A percentile compares a stretch with the other conserved stretches of the same genome.
Conservation (phyloP, 2,329 filamentous ascomycete species). For the Parascedosporium putredinis region DNA sequence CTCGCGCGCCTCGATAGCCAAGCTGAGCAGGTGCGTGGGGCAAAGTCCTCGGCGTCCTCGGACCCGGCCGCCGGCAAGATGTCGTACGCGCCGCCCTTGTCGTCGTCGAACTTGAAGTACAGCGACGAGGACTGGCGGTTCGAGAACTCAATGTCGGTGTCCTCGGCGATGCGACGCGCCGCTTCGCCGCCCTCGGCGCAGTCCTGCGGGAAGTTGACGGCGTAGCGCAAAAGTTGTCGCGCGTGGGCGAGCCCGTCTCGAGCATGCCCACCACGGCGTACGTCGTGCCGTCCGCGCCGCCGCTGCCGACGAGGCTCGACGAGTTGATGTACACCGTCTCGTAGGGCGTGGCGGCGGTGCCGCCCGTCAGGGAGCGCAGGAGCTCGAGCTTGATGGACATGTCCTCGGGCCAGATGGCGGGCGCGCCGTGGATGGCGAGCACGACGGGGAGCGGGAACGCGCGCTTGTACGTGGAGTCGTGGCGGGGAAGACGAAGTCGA, state of each 20-base stretch:
- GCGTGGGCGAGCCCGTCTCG: neutral
- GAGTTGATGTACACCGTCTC: neutral
- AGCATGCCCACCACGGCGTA: neutral
- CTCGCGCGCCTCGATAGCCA: neutral
- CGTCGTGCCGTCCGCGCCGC: neutral
- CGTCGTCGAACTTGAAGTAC: neutral
- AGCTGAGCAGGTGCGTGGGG: neutral
- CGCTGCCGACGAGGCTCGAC: neutral
- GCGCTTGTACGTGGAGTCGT: slow-evolving; percentile 17
- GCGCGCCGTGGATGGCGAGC: slow-evolving; percentile 16
- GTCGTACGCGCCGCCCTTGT: neutral
- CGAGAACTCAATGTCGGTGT: neutral
- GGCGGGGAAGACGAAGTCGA: slow-evolving; percentile 19
- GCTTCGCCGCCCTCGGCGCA: neutral
- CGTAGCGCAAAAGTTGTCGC: neutral
- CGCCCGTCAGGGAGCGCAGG: neutral
- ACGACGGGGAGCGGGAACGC: slow-evolving; percentile 15
- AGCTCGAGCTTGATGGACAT: neutral
- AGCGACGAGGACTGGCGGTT: neutral
- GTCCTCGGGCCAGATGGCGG: slow-evolving; percentile 8
- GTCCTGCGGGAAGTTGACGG: neutral
- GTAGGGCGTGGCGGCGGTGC: neutral
- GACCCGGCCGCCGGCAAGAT: neutral
- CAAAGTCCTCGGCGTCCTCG: neutral
- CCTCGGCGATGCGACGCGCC: neutral